Base-by-base conservation (phyloP, 2,329 filamentous ascomycete species). In the Clonostachys byssicola region DNA sequence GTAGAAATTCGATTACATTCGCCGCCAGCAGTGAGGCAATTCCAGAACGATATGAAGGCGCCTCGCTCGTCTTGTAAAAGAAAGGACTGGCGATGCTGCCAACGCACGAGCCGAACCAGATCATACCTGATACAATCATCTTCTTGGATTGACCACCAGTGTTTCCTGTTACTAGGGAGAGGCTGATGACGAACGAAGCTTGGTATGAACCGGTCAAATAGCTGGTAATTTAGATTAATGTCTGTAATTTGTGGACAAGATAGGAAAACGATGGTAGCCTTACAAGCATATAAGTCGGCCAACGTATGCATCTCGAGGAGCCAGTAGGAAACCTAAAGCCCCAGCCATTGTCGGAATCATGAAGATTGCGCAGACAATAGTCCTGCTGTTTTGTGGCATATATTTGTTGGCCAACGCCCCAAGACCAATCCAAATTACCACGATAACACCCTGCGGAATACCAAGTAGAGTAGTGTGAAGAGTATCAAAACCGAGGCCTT, bases 31-130 rank as follows among this genome's bases (percentile, higher is more conserved):
- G 61, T 0, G 66, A 68, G 12, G 63, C 64, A 39, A 73, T 71
- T 8, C 70, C 72, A 1, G 67, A 58, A 13, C 54, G 58, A 20
- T 72, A 72, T 5, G 59, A 60, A 5, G 67, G 70, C 4, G 70
- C 67, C 52, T 85, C 77, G 16, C 68, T 56, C 0, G 71, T 62
- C 45, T 75, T 74, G 60, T 83, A 85, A 63, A 85, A 84, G 61
- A 84, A 83, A n/a, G 82, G 82, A 0, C 80, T 77, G 5, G 72
- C 73, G 40, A 85, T 81, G 54, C 84, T 84, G 6, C 80, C 81
- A 2, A 76, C 70, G 54, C 79, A 83, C 47, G 78, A 78, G 1
- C 78, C 79, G 10, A 84, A 66, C 63, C 81, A 83, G 3, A 83
- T 68, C 48, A 81, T 73, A 2, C 77, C 80, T 18, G 80, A 82